Percentiles rank a stretch among this genome's conserved stretches.
Evolutionary conservation across 2,329 filamentous ascomycete species (phyloP).

Genomic region (Alternaria consortialis): DNA sequence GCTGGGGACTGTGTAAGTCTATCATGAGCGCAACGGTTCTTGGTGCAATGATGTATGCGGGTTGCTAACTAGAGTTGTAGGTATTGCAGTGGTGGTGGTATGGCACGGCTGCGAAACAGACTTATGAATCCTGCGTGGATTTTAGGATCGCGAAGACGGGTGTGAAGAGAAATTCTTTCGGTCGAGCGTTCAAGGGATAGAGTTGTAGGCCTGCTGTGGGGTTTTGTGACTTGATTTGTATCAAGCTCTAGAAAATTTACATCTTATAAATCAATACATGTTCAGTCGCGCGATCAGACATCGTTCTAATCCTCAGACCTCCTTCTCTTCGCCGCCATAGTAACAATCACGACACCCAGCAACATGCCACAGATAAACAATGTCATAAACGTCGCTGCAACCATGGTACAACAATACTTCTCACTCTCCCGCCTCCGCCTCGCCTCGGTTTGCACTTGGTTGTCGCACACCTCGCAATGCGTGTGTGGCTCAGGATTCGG

Average conservation of each 20-base stretch:
- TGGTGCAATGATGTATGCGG: background rate
- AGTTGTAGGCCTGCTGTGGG: background rate
- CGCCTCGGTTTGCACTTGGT: constrained; percentile 25
- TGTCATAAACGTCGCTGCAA: constrained; percentile 32
- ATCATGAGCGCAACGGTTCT: background rate
- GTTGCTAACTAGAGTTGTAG: constrained; percentile 5
- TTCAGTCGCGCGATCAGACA: background rate
- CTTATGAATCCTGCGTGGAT: constrained; percentile 69
- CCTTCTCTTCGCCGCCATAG: constrained; percentile 8
- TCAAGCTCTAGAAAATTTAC: background rate
- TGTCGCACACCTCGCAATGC: constrained; percentile 43
- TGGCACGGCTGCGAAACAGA: constrained; percentile 63
- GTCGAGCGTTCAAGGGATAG: constrained; percentile 12
- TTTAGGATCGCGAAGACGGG: constrained; percentile 54
- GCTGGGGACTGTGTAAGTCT: constrained; percentile 57
- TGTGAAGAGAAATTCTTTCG: background rate
- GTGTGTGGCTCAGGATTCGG: constrained; percentile 31
- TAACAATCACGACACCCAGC: constrained; percentile 29
- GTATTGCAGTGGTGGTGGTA: constrained; percentile 71
- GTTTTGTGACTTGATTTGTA: background rate
- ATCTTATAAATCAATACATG: background rate
- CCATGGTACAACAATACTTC: constrained; percentile 37
- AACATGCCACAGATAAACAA: constrained; percentile 24
- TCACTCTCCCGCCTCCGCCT: constrained; percentile 29
- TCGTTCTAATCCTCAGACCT: background rate